These are phyloP conservation scores for Syzygium aromaticum DNA, from an alignment of 345 rosid genomes.

Conservation along the genomic window DNA sequence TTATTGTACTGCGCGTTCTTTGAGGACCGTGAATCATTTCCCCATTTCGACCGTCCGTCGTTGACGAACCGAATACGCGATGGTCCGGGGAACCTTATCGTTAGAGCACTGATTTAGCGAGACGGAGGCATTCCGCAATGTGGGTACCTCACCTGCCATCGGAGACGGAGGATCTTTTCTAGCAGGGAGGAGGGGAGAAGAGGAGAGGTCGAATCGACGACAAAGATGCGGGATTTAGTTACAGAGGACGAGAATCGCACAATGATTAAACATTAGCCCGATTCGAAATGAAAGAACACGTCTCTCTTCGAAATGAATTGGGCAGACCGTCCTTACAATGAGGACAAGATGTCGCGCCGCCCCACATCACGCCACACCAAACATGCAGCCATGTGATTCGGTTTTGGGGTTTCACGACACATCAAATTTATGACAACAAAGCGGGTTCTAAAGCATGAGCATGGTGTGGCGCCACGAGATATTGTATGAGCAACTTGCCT, in stretches of 20 bases:
- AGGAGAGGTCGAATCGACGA: background rate
- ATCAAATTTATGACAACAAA: background rate
- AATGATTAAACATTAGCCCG: background rate
- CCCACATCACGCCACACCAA: background rate
- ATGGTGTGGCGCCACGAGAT: too few relatives aligned
- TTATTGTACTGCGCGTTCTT: background rate
- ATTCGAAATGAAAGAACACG: too few relatives aligned
- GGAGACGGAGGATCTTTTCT: background rate
- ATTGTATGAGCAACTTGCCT: too few relatives aligned
- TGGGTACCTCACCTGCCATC: background rate
- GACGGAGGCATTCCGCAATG: background rate
- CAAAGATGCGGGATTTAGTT: background rate
- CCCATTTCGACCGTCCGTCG: background rate
- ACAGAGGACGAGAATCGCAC: background rate
- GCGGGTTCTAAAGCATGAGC: background rate
- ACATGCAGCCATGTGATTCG: background rate
- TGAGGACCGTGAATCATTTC: background rate
- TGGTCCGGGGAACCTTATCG: background rate
- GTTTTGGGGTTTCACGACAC: background rate
- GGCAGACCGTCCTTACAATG: background rate
- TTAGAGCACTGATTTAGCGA: background rate
- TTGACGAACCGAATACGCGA: background rate
- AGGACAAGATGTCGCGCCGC: background rate
- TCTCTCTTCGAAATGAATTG: background rate
- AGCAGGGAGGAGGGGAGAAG: background rate